Conservation (phyloP, 495 filamentous ascomycete species). For the Neurospora discreta region DNA sequence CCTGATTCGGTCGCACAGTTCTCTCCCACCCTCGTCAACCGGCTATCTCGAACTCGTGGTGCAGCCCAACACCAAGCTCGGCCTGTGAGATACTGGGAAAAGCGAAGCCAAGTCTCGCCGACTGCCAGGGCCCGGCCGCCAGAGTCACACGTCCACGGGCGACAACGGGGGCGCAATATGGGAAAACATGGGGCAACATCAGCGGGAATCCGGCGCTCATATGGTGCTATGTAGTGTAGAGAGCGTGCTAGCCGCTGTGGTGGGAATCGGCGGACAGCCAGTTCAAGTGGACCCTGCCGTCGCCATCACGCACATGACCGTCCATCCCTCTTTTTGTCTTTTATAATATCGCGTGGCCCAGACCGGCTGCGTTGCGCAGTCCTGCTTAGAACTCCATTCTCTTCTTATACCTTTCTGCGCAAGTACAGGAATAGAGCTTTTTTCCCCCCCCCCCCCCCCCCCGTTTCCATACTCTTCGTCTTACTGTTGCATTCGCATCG, state of each 20-base stretch:
- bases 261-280: constrained; percentile 3
- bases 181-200: not conserved
- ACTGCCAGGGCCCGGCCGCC: not conserved
- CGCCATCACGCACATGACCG: not conserved
- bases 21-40: not conserved
- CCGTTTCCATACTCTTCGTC: constrained; percentile 9
- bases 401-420: constrained; percentile 23
- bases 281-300: constrained; percentile 1
- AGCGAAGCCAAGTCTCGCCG: not conserved
- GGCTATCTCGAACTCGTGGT: constrained; percentile 6
- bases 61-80: not conserved
- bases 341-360: constrained; percentile 19
- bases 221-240: not conserved
- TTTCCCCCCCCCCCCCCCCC: too few species aligned
- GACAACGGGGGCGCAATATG: constrained; percentile 1
- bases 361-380: constrained; percentile 13
- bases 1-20: constrained; percentile 14
- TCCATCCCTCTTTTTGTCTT: constrained; percentile 6
- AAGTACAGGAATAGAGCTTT: constrained; percentile 27
- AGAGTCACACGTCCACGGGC: not conserved
- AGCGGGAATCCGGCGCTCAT: not conserved
- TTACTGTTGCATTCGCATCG: constrained; percentile 20
- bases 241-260: constrained; percentile 18
- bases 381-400: constrained; percentile 16
- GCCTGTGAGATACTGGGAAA: not conserved